These are phyloP conservation scores for Ligustrum vulgare DNA, from an alignment of 257 asterid species.

Conservation along the genomic window DNA sequence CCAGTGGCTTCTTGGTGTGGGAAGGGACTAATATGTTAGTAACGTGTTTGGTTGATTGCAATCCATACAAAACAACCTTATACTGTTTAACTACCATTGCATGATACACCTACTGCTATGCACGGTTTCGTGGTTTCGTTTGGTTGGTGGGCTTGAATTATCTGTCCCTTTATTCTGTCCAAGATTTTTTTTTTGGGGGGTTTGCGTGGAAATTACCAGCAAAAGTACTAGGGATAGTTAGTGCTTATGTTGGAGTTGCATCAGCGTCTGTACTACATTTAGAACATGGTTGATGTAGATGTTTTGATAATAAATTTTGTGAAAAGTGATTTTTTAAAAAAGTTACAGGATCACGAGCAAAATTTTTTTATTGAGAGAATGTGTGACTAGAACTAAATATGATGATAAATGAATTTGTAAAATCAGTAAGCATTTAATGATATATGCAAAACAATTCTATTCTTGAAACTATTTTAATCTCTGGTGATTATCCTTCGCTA, in stretches of 20 bases:
- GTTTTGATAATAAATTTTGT: no score
- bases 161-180: neutral
- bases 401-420: no score
- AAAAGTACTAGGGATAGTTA: neutral
- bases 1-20: constrained; percentile 96
- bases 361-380: no score
- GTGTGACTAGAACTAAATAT: no score
- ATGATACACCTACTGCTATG: neutral
- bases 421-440: neutral
- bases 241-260: neutral
- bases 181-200: neutral
- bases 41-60: neutral
- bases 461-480: neutral
- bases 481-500: neutral
- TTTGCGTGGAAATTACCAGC: neutral
- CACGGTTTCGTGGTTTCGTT: neutral
- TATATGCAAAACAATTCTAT: neutral
- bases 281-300: no score
- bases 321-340: no score
- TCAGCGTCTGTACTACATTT: neutral
- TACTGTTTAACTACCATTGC: neutral
- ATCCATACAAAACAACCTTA: neutral
- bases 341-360: no score
- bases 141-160: neutral
- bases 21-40: constrained; percentile 54